Evolutionary conservation across 2,329 filamentous ascomycete genomes (phyloP).

Genomic region (Lasiodiplodia sp.): DNA sequence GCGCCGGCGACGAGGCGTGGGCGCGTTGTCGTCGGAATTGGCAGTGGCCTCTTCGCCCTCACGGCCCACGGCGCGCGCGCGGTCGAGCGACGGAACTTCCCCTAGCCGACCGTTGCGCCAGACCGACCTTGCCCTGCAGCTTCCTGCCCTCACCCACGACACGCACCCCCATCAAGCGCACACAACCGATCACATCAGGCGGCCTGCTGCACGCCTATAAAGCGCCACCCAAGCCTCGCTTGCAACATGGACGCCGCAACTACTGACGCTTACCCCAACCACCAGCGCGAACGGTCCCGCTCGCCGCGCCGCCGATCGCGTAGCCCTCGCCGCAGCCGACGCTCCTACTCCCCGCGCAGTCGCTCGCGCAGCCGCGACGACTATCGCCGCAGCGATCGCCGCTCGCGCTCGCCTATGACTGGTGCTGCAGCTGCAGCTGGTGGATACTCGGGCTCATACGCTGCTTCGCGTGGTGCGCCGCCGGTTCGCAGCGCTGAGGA

Average conservation of each 20-base stretch:
- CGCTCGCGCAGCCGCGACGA: slow-evolving; percentile 79
- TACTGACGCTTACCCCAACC: slow-evolving; percentile 30
- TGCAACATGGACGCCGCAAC: slow-evolving; percentile 27
- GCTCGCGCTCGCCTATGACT: slow-evolving; percentile 87
- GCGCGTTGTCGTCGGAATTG: slow-evolving; percentile 8
- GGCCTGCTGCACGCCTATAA: slow-evolving; percentile 25
- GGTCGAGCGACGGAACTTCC: slow-evolving; percentile 30
- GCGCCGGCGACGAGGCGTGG: not conserved
- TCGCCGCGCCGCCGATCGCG: slow-evolving; percentile 71
- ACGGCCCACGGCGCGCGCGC: slow-evolving; percentile 23
- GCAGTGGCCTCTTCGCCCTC: slow-evolving; percentile 23
- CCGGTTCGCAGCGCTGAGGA: slow-evolving; percentile 78
- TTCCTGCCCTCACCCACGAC: slow-evolving; percentile 28
- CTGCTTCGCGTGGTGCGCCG: slow-evolving; percentile 58
- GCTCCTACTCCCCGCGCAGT: slow-evolving; percentile 68
- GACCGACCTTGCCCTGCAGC: slow-evolving; percentile 29
- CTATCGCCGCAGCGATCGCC: slow-evolving; percentile 54
- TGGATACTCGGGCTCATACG: slow-evolving; percentile 68
- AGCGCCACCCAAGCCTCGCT: slow-evolving; percentile 21
- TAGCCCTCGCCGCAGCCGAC: slow-evolving; percentile 60
- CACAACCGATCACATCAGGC: slow-evolving; percentile 25
- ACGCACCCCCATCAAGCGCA: slow-evolving; percentile 22
- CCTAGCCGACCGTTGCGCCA: slow-evolving; percentile 30
- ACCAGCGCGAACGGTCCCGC: slow-evolving; percentile 82
- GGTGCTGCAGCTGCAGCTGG: slow-evolving; percentile 71